Base-by-base conservation (phyloP, 192 early-diverging fungal species). In the Podila epigama region DNA sequence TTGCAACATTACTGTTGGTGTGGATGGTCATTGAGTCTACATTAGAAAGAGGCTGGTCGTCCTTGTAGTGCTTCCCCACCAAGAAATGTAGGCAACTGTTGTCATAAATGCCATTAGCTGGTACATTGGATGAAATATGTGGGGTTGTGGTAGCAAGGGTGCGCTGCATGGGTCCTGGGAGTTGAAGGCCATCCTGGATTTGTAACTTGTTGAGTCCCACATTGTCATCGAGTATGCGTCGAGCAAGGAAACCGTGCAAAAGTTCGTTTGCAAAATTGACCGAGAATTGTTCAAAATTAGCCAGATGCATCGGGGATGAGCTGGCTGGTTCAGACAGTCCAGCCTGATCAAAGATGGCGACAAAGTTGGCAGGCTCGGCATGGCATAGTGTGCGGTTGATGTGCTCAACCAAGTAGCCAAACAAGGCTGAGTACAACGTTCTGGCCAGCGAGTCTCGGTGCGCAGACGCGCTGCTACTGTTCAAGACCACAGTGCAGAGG, bases 341-440 rank as follows among this genome's bases (percentile, higher is more conserved):
- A 20, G 86, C 75, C 58, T 92, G 85, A 81, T 96, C 95, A 7
- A 94, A 80, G 12, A 95, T 79, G 12, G 92, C 95, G 53, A 99
- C 87, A 80, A 95, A 96, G 65, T 94, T 95, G 55, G 86, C 88
- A 8, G 86, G 88, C 42, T 93, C 88, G 27, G 85, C 81, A 52
- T 89, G 85, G 70, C 91, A 93, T 22, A 97, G 79, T 25, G 90
- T 89, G 28, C 85, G 84, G 84, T 99, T 99, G 67, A 97, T 88
- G 62, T 92, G 90, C 75, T 97, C 96, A 9, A 96, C 86, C n/a
- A 99, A 71, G 91, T 95, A 98, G 20, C 86, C 84, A 78, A 96
- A 95, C 10, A 97, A 66, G 7, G 97, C 87, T 31, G 89, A 90
- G 75, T 97, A 99, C n/a, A 99, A 87, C 9, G 91, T 83, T 53